A percentile compares a stretch with the other conserved stretches of the same genome.
Conservation (phyloP, 106 monocot genomes). For the Acorus gramineus region DNA sequence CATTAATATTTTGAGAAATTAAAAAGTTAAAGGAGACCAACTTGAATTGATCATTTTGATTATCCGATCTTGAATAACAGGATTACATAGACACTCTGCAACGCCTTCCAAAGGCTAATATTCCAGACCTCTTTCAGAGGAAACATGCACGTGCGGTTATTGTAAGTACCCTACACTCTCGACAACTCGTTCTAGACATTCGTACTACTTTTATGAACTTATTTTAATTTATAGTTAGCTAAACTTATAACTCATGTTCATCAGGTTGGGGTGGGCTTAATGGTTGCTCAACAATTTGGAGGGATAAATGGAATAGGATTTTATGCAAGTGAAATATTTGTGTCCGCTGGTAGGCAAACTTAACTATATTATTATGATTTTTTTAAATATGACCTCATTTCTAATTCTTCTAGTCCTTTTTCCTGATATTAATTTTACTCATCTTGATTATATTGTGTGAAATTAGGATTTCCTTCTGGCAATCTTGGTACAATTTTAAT, state of each 20-base stretch:
- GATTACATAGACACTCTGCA: conserved; percentile 38
- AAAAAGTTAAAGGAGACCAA: background rate
- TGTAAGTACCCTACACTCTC: conserved; percentile 26
- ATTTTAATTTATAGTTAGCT: no score
- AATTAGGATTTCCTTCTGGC: conserved; percentile 55
- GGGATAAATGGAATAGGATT: conserved; percentile 61
- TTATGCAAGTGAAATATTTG: conserved; percentile 58
- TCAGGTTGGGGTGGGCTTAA: conserved; percentile 63
- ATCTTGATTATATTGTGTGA: background rate
- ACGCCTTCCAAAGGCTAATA: conserved; percentile 31
- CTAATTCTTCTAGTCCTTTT: no score
- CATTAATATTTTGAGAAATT: background rate
- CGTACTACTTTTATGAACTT: no score
- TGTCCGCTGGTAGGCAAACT: conserved; percentile 43
- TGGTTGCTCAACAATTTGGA: conserved; percentile 71
- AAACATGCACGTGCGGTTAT: conserved; percentile 34
- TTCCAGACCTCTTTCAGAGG: conserved; percentile 40
- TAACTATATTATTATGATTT: no score
- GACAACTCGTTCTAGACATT: no score
- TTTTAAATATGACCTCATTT: no score
- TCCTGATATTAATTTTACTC: no score
- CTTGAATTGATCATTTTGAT: background rate
- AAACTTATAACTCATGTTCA: background rate
- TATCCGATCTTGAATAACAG: conserved; percentile 17
- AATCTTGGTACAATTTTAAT: conserved; percentile 48